Base-by-base conservation (phyloP, 2,329 filamentous ascomycete species). In the Pochonia chlamydosporia region DNA sequence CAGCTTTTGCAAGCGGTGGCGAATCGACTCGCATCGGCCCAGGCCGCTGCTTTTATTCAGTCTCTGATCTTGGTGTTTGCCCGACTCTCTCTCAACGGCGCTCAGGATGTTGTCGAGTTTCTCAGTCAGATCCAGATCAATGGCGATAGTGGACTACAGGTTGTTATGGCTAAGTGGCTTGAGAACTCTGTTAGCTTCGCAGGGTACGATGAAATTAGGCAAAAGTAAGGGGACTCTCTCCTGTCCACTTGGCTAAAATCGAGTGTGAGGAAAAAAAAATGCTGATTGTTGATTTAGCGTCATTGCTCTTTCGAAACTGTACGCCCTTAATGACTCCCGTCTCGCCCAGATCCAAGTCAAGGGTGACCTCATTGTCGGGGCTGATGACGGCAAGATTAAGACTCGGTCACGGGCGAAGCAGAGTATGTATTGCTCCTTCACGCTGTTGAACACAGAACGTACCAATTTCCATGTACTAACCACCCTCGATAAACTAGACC, bases 161-260 rank as follows among this genome's bases (percentile, higher is more conserved):
- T 96, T 21, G 93, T 99, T 3, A 72, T 97, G 55, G 79, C 84
- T 67, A 96, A 97, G 69, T 99, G 93, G 93, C 75, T 99, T 1
- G 93, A 97, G 70, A 96, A 97, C 67, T 96, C 90, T 4, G 81
- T 95, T 66, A 95, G 87, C 66, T 99, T 99, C 68, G 90, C 90
- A n/a, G 93, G 93, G 11, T 99, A 96, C 58, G 91, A 97, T 59
- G 92, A 96, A 66, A 97, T 97, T 57, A 82, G 91, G 56, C 89
- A 96, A 66, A 99, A 97, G 87, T 91, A 73, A 66, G 83, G 73
- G 3, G 10, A 16, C n/a, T 10, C 16, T 43, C 16, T 9, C 18
- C n/a, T n/a, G n/a, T 23, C 35, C 5, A 21, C 20, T 13, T 23
- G 14, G 14, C 23, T 23, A 2, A 39, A 18, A 13, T 14, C n/a